phyloP scores from a whole-genome alignment of 2,329 filamentous ascomycete species.

The Chaetomiaceae sp. region DNA sequence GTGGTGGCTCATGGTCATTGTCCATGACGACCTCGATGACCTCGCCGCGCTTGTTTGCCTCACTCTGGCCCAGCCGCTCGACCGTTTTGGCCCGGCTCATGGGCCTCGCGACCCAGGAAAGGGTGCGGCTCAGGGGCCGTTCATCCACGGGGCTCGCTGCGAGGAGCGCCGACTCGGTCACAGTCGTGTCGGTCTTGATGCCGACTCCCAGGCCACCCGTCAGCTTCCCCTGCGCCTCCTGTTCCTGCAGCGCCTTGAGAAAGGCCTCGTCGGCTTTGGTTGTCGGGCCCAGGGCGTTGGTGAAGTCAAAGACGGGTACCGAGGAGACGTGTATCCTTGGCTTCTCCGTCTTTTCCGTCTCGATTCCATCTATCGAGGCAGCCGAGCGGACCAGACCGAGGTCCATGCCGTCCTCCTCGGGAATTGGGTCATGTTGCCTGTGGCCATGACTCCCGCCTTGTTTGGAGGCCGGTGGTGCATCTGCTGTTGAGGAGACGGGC shows the following conservation, averaged over 20 bases:
- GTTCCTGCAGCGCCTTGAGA: slow-evolving; percentile 41
- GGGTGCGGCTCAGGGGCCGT: slow-evolving; percentile 36
- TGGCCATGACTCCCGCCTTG: slow-evolving; percentile 17
- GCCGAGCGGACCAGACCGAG: slow-evolving; percentile 40
- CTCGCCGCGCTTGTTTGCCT: slow-evolving; percentile 56
- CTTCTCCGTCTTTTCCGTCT: slow-evolving; percentile 17
- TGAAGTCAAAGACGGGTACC: slow-evolving; percentile 41
- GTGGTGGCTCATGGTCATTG: slow-evolving; percentile 25
- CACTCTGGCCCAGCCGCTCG: slow-evolving; percentile 48
- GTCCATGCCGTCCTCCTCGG: slow-evolving; percentile 38
- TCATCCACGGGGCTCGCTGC: slow-evolving; percentile 33
- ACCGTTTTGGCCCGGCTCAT: slow-evolving; percentile 37
- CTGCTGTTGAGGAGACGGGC: slow-evolving; percentile 11
- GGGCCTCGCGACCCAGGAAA: slow-evolving; percentile 31
- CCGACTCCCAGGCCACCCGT: slow-evolving; percentile 56
- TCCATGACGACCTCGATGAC: slow-evolving; percentile 56
- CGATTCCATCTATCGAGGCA: slow-evolving; percentile 37
- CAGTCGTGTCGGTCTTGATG: slow-evolving; percentile 42
- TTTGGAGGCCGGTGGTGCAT: slow-evolving; percentile 3
- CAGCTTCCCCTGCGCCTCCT: slow-evolving; percentile 51
- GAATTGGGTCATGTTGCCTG: slow-evolving; percentile 29
- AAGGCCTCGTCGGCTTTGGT: slow-evolving; percentile 42
- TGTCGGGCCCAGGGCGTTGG: slow-evolving; percentile 42
- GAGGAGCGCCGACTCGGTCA: slow-evolving; percentile 49
- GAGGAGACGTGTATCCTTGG: slow-evolving; percentile 20